phyloP scores from a whole-genome alignment of 305 asterid genomes.

The Fraxinus baroniana region DNA sequence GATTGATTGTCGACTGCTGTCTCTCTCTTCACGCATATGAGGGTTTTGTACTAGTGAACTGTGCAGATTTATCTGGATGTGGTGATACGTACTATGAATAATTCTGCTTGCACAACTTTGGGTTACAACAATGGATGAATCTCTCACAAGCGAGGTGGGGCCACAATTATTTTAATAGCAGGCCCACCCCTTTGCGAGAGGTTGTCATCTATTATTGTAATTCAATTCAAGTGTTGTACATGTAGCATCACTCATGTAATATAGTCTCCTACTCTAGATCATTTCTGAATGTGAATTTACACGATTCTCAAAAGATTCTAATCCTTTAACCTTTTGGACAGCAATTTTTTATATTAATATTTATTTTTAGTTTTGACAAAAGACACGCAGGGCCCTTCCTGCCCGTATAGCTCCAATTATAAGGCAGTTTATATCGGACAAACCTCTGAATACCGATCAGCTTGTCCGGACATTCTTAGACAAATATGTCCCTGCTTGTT shows the following conservation, averaged over 20 bases:
- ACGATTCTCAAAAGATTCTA: conserved; percentile 47
- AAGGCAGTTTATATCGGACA: not conserved
- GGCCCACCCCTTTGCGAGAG: no score
- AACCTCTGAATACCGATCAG: not conserved
- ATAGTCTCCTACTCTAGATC: not conserved
- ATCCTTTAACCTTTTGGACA: conserved; percentile 19
- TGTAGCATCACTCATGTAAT: no score
- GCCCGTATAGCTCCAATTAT: not conserved
- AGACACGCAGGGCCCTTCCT: not conserved
- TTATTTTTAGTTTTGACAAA: not conserved
- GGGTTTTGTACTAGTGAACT: not conserved
- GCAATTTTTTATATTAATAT: not conserved
- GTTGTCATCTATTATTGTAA: no score
- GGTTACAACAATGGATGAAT: no score
- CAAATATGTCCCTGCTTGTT: not conserved
- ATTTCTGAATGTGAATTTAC: conserved; percentile 37
- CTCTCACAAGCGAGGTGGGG: no score
- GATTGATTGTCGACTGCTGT: conserved; percentile 31
- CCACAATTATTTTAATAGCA: no score
- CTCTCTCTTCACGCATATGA: conserved; percentile 1
- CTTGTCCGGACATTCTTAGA: not conserved
- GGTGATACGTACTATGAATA: not conserved
- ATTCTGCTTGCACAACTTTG: no score
- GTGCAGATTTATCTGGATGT: not conserved
- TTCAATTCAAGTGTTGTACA: no score